phyloP scores from a whole-genome alignment of 2,329 filamentous ascomycete genomes.

The Penicillium sp. region DNA sequence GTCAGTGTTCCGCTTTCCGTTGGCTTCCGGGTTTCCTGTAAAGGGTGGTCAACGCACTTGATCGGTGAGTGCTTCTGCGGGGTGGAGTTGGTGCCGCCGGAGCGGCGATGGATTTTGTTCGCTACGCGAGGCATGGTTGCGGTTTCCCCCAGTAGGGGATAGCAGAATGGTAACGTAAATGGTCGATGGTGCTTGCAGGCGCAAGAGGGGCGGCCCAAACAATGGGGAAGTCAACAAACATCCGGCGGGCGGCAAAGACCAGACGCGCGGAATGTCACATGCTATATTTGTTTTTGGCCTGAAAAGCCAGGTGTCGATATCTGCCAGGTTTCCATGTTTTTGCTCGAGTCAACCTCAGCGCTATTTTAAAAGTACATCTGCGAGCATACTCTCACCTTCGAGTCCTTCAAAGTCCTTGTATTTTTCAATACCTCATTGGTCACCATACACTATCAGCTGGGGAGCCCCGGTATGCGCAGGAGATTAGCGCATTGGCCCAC shows the following conservation, averaged over 20 bases:
- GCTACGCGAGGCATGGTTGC: conserved; percentile 54
- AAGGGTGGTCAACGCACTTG: conserved; percentile 38
- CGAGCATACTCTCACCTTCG: background rate
- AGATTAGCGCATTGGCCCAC: conserved; percentile 21
- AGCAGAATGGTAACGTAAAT: conserved; percentile 12
- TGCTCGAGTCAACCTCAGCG: background rate
- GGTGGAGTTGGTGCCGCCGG: conserved; percentile 44
- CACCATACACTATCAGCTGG: background rate
- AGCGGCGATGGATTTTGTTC: conserved; percentile 45
- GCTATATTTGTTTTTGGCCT: background rate
- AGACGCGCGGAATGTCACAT: conserved; percentile 19
- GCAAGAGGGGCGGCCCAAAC: conserved; percentile 20
- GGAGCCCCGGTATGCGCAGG: conserved; percentile 1
- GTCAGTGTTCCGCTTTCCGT: conserved; percentile 11
- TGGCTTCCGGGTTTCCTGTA: conserved; percentile 2
- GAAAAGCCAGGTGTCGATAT: background rate
- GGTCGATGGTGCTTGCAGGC: conserved; percentile 15
- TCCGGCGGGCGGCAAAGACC: conserved; percentile 28
- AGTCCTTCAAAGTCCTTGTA: background rate
- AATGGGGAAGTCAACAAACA: conserved; percentile 35
- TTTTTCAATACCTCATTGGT: background rate
- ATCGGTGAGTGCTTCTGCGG: conserved; percentile 51
- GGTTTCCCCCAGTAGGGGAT: conserved; percentile 27
- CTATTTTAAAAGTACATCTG: background rate
- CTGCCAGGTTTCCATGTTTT: background rate